Evolutionary conservation across 163 green algal genomes (phyloP).

Genomic region (Chloromonas sp.): DNA sequence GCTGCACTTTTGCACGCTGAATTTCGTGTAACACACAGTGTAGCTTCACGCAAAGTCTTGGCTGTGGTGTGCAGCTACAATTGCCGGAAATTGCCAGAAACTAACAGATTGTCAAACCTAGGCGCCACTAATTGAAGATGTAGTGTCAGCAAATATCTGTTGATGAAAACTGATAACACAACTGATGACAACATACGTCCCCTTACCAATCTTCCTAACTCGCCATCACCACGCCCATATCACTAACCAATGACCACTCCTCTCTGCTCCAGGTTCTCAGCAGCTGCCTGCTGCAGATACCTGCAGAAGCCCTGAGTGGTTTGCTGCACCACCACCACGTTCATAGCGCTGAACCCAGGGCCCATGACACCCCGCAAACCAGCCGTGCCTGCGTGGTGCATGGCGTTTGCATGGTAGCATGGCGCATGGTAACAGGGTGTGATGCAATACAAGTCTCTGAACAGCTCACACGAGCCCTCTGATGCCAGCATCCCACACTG

Average conservation of each 20-base stretch:
- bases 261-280: slow-evolving; percentile 13
- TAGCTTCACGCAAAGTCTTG: no score
- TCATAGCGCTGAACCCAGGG: slow-evolving; percentile 68
- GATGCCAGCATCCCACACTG: not conserved
- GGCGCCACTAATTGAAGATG: no score
- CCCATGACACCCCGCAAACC: slow-evolving; percentile 65
- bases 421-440: not conserved
- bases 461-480: not conserved
- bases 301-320: slow-evolving; percentile 61
- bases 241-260: slow-evolving; percentile 45
- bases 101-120: no score
- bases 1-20: no score
- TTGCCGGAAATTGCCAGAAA: no score
- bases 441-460: not conserved
- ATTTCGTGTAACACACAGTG: no score
- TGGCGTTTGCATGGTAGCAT: not conserved
- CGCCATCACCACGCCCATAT: not conserved
- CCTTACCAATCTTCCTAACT: no score
- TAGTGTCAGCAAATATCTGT: no score
- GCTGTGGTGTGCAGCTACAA: no score
- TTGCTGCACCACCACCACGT: slow-evolving; percentile 64
- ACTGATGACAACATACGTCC: no score
- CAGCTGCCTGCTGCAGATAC: slow-evolving; percentile 33
- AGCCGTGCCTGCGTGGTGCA: slow-evolving; percentile 51
- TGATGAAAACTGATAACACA: no score